Percentiles rank a stretch among this genome's conserved stretches.
Conservation (phyloP, 2,329 filamentous ascomycete species). For the Botryotinia narcissicola region DNA sequence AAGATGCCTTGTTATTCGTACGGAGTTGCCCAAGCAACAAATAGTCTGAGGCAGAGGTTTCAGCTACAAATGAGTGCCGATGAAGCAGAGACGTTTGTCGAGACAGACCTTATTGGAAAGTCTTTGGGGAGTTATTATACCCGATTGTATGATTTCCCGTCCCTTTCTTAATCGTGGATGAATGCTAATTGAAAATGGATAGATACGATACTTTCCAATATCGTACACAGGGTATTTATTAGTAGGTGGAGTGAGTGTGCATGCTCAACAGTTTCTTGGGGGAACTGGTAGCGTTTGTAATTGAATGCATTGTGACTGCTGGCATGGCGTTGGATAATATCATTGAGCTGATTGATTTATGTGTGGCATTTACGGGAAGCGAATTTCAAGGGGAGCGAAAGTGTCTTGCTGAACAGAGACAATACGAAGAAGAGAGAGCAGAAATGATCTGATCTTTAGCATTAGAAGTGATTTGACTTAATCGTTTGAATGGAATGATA, state of each 20-base stretch:
- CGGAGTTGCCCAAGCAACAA: constrained; percentile 68
- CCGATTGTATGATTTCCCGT: constrained; percentile 61
- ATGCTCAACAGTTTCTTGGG: neutral
- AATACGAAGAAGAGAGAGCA: neutral
- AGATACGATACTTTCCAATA: constrained; percentile 88
- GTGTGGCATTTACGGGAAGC: constrained; percentile 6
- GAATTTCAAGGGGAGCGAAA: neutral
- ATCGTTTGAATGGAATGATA: neutral
- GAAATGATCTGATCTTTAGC: neutral
- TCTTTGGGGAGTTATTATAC: constrained; percentile 85
- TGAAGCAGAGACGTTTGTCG: constrained; percentile 78
- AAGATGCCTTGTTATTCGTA: constrained; percentile 82
- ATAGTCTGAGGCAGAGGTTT: constrained; percentile 69
- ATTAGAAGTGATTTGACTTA: neutral
- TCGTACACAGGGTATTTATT: constrained; percentile 84
- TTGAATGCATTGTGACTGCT: constrained; percentile 1
- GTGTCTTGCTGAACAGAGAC: neutral
- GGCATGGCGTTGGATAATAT: constrained; percentile 18
- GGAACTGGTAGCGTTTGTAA: neutral
- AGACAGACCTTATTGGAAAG: constrained; percentile 75
- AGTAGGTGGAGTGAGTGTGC: constrained; percentile 6
- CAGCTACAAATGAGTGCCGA: constrained; percentile 80
- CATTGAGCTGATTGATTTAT: constrained; percentile 14
- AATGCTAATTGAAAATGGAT: constrained; percentile 21
- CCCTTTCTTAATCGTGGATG: neutral